phyloP scores from a whole-genome alignment of 179 eudicot genomes.

The Pouteria campechiana region DNA sequence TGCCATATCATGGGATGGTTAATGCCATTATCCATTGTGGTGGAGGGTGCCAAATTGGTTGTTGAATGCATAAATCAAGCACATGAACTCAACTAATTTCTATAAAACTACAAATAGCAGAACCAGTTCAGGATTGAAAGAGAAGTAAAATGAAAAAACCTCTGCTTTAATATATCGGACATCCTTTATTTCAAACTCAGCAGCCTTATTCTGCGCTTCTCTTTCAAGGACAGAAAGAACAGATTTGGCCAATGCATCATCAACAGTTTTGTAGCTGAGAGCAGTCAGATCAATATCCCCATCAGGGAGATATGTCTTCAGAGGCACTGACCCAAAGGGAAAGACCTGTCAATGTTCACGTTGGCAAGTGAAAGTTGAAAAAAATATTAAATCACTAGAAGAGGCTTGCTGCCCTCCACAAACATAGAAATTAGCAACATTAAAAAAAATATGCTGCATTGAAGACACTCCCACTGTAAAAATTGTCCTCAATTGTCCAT shows the following conservation, averaged over 20 bases:
- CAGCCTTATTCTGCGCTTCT: slow-evolving; percentile 19
- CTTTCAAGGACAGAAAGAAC: slow-evolving; percentile 20
- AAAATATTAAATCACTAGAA: no score
- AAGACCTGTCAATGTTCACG: slow-evolving; percentile 29
- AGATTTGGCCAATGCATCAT: slow-evolving; percentile 24
- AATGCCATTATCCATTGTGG: no score
- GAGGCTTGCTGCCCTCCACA: no score
- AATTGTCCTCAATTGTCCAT: neutral
- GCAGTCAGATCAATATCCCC: slow-evolving; percentile 59
- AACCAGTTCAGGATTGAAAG: no score
- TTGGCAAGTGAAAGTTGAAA: no score
- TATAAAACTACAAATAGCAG: no score
- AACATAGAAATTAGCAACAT: neutral
- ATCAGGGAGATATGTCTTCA: slow-evolving; percentile 50
- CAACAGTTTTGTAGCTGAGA: slow-evolving; percentile 18
- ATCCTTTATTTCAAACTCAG: slow-evolving; percentile 26
- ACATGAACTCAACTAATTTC: no score
- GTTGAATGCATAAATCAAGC: no score
- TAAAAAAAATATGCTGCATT: neutral
- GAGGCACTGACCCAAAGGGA: slow-evolving; percentile 51
- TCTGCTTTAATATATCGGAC: slow-evolving; percentile 29
- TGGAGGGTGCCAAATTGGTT: no score
- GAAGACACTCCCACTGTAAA: neutral
- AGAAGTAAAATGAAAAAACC: slow-evolving; percentile 16
- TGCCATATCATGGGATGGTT: no score